Percentiles rank a stretch among this genome's conserved stretches.
These are phyloP conservation scores for Papiliotrema fonsecae DNA, from an alignment of 1,284 basidiomycete genomes.

Conservation along the genomic window DNA sequence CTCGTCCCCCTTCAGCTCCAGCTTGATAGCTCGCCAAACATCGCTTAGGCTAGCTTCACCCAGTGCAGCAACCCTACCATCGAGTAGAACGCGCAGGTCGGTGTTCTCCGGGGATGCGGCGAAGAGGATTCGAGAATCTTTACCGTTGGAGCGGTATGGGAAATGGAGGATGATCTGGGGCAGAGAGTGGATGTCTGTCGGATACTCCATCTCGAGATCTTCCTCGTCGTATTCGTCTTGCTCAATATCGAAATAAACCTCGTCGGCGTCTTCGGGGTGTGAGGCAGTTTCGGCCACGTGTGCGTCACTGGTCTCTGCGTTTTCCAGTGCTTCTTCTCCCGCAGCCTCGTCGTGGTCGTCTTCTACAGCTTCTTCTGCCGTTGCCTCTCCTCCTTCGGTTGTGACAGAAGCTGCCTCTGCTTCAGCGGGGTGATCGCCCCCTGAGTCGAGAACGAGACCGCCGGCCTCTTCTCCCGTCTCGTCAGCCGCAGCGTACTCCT, in stretches of 20 bases:
- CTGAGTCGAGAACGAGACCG: no score
- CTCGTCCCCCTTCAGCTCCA: slow-evolving; percentile 23
- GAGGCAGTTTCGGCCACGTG: not conserved
- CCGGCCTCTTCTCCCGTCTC: no score
- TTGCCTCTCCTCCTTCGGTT: no score
- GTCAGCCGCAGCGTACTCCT: no score
- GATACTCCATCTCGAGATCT: slow-evolving; percentile 12
- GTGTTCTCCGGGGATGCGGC: slow-evolving; percentile 13
- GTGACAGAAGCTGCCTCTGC: no score
- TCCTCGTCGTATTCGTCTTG: slow-evolving; percentile 6
- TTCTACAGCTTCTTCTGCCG: no score
- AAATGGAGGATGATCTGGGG: slow-evolving; percentile 33
- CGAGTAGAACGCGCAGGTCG: slow-evolving; percentile 23
- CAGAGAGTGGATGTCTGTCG: slow-evolving; percentile 16
- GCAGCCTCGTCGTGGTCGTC: not conserved
- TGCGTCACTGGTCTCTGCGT: not conserved
- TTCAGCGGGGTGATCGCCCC: no score
- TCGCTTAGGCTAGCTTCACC: slow-evolving; percentile 25
- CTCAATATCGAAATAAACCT: not conserved
- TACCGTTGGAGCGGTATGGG: slow-evolving; percentile 16
- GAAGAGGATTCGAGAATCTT: slow-evolving; percentile 32
- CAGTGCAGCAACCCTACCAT: slow-evolving; percentile 23
- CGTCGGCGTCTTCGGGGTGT: not conserved
- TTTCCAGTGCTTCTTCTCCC: not conserved
- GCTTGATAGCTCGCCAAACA: slow-evolving; percentile 24